Conservation (phyloP, 192 early-diverging fungal genomes). For the Umbelopsis sp. region DNA sequence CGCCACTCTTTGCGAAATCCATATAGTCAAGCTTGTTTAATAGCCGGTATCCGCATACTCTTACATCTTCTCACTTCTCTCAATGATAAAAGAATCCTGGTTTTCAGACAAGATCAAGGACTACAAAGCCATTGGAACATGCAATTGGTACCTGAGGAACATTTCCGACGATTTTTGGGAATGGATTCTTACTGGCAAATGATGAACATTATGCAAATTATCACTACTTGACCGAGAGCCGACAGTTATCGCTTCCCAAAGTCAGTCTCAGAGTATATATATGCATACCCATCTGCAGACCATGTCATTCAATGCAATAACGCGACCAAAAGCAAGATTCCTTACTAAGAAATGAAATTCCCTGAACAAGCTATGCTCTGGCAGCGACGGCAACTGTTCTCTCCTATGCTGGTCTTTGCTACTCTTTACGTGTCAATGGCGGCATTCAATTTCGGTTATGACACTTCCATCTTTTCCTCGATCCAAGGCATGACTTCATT, state of each 20-base stretch:
- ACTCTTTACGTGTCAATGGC: conserved; percentile 13
- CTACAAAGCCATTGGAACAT: too few species aligned
- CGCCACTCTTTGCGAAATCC: not conserved
- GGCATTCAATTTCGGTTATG: conserved; percentile 18
- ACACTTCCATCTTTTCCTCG: conserved; percentile 10
- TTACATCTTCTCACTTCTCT: too few species aligned
- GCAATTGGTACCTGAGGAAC: too few species aligned
- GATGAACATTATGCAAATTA: too few species aligned
- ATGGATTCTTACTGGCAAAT: too few species aligned
- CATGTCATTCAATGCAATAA: not conserved
- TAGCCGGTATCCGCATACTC: too few species aligned
- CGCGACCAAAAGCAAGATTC: not conserved
- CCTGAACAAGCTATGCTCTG: not conserved
- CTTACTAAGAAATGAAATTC: not conserved
- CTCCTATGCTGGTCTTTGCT: not conserved
- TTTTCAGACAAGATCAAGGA: too few species aligned
- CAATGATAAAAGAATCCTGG: too few species aligned
- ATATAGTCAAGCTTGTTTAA: too few species aligned
- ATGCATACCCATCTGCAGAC: not conserved
- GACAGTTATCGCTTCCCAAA: not conserved
- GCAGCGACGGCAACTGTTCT: conserved; percentile 4
- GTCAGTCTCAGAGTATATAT: not conserved
- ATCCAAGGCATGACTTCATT: conserved; percentile 16
- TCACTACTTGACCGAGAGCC: too few species aligned
- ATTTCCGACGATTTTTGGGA: too few species aligned